Base-by-base conservation (phyloP, 2,329 filamentous ascomycete genomes). In the Fusarium protoensiforme region DNA sequence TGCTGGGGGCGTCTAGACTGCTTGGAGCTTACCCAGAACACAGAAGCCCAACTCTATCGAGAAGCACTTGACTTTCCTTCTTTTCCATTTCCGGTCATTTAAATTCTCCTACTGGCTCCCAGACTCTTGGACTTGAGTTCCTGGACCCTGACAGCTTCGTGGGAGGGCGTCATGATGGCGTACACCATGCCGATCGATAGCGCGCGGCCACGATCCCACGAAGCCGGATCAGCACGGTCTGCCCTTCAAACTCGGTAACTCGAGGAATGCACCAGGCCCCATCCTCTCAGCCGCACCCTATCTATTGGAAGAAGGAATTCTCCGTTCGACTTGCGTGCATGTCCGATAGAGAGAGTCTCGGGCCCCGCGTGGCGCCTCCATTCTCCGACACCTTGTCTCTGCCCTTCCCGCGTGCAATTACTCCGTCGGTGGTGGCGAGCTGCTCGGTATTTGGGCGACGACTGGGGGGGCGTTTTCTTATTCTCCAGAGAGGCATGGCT, bases 401-500 rank as follows among this genome's bases (percentile, higher is more conserved):
- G 46, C 46, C 24, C 24, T 31, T 51, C 46, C 46, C 46, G 46
- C 18, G 10, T 51, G 24, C 10, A n/a, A 31, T n/a, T 51, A 27
- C 11, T 31, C 24, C 24, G 46, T 51, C 18, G 18, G 27, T 31
- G 46, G 67, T 74, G 71, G 63, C 64, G 51, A 54, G 10, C n/a
- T 48, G 39, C 16, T 38, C 29, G 60, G 64, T 64, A 62, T 70
- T 68, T 60, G 29, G 46, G 41, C 61, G 22, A 48, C 29, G 41
- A 53, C 8, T 31, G 46, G 24, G 63, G 46, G 24, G 63, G 48
- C 51, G 63, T 31, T 22, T 71, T 35, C 20, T 65, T 38, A 8
- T 53, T 36, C 33, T 46, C 57, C 9, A 35, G 65, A 46, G 41
- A 27, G 38, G 57, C n/a, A 48, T 36, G 63, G 36, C 39, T 20